These are phyloP conservation scores for Telopea speciosissima DNA, from an alignment of 177 flowering plant species.

Conservation along the genomic window DNA sequence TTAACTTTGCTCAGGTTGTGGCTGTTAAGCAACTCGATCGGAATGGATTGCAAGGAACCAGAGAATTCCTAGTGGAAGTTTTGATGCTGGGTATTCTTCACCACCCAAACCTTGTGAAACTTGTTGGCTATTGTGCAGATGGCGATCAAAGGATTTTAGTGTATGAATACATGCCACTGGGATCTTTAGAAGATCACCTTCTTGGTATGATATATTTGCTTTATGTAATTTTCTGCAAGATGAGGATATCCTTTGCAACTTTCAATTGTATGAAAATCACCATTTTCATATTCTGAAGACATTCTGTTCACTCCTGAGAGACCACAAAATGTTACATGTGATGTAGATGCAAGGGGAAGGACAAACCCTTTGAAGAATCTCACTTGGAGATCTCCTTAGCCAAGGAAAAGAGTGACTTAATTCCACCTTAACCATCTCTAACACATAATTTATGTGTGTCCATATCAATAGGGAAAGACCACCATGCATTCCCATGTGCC, in stretches of 20 bases:
- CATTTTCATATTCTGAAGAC: too few relatives aligned
- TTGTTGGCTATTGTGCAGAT: constrained; percentile 29
- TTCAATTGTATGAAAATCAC: too few relatives aligned
- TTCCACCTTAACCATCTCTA: too few relatives aligned
- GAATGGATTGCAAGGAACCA: constrained; percentile 26
- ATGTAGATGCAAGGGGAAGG: neutral
- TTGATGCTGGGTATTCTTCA: constrained; percentile 23
- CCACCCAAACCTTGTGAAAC: constrained; percentile 25
- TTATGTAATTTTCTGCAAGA: neutral
- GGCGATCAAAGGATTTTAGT: constrained; percentile 28
- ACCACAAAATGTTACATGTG: neutral
- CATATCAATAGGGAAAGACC: neutral
- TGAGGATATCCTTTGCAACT: neutral
- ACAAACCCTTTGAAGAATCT: neutral
- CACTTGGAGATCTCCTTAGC: neutral
- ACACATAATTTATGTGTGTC: too few relatives aligned
- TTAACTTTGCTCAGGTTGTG: constrained; percentile 15
- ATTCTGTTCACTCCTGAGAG: neutral
- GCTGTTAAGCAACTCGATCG: constrained; percentile 31
- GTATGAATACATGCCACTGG: constrained; percentile 29
- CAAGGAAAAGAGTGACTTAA: too few relatives aligned
- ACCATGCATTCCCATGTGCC: neutral
- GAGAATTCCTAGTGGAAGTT: constrained; percentile 30
- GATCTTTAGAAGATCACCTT: constrained; percentile 27
- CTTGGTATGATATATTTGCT: constrained; percentile 20